Evolutionary conservation across 345 rosid genomes (phyloP), one percentile per base, ranked within the genome.

Genomic region (Isatis tinctoria): DNA sequence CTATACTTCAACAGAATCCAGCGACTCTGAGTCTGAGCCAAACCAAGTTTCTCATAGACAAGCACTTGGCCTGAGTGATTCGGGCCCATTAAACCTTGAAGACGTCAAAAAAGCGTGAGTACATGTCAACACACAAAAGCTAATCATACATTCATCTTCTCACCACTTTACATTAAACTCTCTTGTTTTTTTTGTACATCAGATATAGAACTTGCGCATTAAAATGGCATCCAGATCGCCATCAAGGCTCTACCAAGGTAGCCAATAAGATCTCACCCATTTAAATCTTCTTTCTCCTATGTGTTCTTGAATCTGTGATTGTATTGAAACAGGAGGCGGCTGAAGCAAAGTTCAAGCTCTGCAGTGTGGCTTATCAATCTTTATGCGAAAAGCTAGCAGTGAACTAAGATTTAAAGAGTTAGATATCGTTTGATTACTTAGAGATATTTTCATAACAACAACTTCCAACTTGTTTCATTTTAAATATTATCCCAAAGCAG

Each of bases 211-310:
- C 82, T 64, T 88, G 96, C 65, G 98, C 98, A 6, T 73, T 94
- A 61, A 90, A 90, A 75, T 94, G 98, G 97, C 97, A 94, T 77
- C 98, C 98, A 6, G 98, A 94, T 88, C 98, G 96, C 66, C 98
- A 90, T 80, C 89, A 86, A 53, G 97, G 97, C 63, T 76, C 90
- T 20, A 85, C 90, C 62, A 94, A 94, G 98, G 98, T 91, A 36
- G 49, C 64, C 16, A 51, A 60, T 41, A 33, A 51, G 48, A 68
- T 53, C 51, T 13, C 39, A 32, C 32, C 26, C 4, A 18, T 36
- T 41, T n/a, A 24, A 41, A 37, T 18, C 40, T 57, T 13, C 9
- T 22, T 3, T 43, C 28, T 48, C 64, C 47, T 6, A 1, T 27
- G 22, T 69, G 52, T 44, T 65, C 0, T 9, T 60, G 45, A 78